Evolutionary conservation across 2,329 filamentous ascomycete genomes (phyloP).

Genomic region (Aureobasidium zeae): DNA sequence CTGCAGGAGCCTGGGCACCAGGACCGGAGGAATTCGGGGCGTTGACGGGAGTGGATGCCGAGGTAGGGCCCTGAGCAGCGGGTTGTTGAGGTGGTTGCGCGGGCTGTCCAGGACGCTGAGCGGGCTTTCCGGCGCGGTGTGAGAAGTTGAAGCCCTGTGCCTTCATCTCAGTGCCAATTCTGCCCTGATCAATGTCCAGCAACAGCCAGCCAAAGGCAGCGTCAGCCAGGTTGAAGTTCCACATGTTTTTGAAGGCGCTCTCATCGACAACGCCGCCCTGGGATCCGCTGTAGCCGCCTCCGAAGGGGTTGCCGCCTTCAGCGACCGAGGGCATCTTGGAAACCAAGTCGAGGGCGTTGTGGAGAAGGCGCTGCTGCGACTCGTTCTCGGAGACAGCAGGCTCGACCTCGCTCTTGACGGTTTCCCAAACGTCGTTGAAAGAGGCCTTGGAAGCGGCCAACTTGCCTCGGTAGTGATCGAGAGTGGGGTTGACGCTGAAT

Average conservation of each 20-base stretch:
- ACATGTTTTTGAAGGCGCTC: conserved; percentile 99
- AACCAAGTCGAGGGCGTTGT: conserved; percentile 87
- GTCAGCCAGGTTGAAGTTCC: conserved; percentile 98
- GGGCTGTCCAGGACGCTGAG: conserved; percentile 31
- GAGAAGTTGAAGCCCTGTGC: conserved; percentile 99
- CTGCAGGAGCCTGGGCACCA: conserved; percentile 30
- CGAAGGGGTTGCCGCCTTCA: conserved; percentile 93
- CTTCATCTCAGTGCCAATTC: conserved; percentile 97
- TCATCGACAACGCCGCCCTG: conserved; percentile 87
- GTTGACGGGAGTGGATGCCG: conserved; percentile 31
- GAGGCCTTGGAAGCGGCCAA: conserved; percentile 95
- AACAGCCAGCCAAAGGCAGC: conserved; percentile 95
- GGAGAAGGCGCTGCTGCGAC: conserved; percentile 81
- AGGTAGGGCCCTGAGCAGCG: conserved; percentile 29
- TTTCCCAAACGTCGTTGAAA: conserved; percentile 99
- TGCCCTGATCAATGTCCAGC: conserved; percentile 85
- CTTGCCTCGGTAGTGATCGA: conserved; percentile 98
- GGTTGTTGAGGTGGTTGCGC: conserved; percentile 29
- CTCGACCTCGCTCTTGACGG: conserved; percentile 91
- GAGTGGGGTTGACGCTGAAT: conserved; percentile 95
- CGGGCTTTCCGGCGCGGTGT: conserved; percentile 73
- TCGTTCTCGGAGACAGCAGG: conserved; percentile 89
- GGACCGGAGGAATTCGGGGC: conserved; percentile 30
- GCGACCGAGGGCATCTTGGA: conserved; percentile 95
- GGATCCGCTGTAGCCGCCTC: conserved; percentile 66